These are phyloP conservation scores for Brassica incana DNA, from an alignment of 345 rosid species.

Conservation along the genomic window DNA sequence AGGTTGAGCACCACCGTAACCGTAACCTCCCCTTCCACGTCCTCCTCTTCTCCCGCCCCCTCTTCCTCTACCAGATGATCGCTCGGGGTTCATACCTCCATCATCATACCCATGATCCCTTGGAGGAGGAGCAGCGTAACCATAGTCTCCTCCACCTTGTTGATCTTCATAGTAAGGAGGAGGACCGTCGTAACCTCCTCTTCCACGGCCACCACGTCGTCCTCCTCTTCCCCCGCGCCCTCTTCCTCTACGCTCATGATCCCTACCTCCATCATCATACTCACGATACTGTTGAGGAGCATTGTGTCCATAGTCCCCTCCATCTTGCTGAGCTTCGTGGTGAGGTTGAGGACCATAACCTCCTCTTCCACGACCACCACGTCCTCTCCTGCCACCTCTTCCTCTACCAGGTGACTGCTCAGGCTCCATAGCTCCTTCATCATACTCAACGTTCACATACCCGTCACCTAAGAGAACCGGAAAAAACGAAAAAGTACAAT, in stretches of 20 bases:
- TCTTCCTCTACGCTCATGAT: constrained; percentile 66
- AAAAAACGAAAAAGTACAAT: not conserved
- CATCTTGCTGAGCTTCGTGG: not conserved
- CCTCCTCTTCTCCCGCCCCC: constrained; percentile 81
- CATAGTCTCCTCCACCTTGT: constrained; percentile 59
- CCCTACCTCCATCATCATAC: constrained; percentile 70
- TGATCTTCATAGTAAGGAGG: constrained; percentile 31
- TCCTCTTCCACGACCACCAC: constrained; percentile 1
- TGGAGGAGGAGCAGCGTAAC: constrained; percentile 17
- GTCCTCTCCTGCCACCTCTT: not conserved
- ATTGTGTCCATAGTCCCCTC: not conserved
- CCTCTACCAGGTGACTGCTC: not conserved
- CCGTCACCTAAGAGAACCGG: constrained; percentile 56
- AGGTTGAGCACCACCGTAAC: constrained; percentile 49
- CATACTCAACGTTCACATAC: constrained; percentile 50
- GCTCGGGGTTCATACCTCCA: constrained; percentile 66
- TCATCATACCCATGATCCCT: constrained; percentile 33
- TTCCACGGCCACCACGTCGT: constrained; percentile 63
- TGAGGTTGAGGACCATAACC: not conserved
- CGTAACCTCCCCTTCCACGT: constrained; percentile 74
- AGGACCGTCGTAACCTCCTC: constrained; percentile 68
- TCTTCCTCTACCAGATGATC: constrained; percentile 66
- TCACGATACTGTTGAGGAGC: not conserved
- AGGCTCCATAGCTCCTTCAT: not conserved
- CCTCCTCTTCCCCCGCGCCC: constrained; percentile 52